Conservation (phyloP, 1,284 basidiomycete genomes). For the Austropuccinia psidii region DNA sequence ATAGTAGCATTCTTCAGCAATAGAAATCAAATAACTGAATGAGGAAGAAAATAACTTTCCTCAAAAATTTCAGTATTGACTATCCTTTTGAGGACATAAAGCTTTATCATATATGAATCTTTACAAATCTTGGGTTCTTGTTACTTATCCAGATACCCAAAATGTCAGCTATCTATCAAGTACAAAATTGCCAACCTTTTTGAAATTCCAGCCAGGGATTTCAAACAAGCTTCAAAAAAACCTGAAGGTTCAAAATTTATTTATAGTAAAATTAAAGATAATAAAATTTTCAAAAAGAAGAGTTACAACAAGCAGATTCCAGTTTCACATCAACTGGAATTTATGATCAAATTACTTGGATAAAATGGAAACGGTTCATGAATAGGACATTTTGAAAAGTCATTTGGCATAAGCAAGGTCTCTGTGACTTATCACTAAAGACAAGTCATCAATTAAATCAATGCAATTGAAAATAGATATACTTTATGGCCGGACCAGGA, state of each 20-base stretch:
- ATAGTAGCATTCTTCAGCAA: too few relatives aligned
- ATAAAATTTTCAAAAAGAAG: neutral
- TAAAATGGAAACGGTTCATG: conserved; percentile 8
- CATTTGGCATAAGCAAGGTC: neutral
- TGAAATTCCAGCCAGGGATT: neutral
- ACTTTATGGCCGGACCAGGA: neutral
- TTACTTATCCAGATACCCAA: too few relatives aligned
- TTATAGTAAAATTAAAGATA: neutral
- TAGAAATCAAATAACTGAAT: too few relatives aligned
- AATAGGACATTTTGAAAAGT: neutral
- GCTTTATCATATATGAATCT: too few relatives aligned
- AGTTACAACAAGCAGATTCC: neutral
- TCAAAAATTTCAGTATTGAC: too few relatives aligned
- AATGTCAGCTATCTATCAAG: too few relatives aligned
- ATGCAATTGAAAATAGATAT: neutral
- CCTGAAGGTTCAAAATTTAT: neutral
- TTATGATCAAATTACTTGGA: conserved; percentile 6
- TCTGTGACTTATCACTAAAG: neutral
- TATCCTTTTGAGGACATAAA: too few relatives aligned
- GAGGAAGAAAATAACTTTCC: too few relatives aligned
- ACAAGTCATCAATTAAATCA: neutral
- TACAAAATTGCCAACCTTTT: neutral
- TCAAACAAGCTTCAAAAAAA: conserved; percentile 3
- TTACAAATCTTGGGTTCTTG: too few relatives aligned
- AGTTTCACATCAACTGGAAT: neutral